Conservation (phyloP, 75 land plant genomes). For the Larix kaempferi region DNA sequence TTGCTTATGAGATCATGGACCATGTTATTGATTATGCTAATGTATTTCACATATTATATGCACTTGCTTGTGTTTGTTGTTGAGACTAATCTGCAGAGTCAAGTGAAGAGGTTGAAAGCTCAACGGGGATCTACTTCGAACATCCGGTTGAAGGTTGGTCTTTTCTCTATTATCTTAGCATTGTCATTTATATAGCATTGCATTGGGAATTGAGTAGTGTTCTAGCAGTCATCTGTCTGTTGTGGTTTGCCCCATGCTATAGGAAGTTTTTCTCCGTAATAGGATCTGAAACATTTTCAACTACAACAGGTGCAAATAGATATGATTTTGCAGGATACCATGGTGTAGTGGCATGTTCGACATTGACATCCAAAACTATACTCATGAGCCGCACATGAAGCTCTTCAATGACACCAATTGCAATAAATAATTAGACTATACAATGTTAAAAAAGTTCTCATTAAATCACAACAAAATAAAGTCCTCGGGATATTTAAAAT, state of each 20-base stretch:
- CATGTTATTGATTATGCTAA: too few relatives aligned
- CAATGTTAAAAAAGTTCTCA: background rate
- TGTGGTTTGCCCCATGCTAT: too few relatives aligned
- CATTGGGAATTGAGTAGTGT: constrained; percentile 20
- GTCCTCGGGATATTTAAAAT: background rate
- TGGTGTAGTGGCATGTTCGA: constrained; percentile 91
- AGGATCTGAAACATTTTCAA: constrained; percentile 32
- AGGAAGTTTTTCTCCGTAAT: constrained; percentile 46
- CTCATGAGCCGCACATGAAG: constrained; percentile 99
- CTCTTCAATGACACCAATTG: constrained; percentile 82
- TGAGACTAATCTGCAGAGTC: too few relatives aligned
- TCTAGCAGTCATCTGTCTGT: constrained; percentile 74
- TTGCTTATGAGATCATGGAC: too few relatives aligned
- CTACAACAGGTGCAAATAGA: constrained; percentile 73
- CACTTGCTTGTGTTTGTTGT: too few relatives aligned
- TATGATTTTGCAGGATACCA: constrained; percentile 99
- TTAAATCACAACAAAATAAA: constrained; percentile 7
- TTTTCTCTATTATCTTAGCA: too few relatives aligned
- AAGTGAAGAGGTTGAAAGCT: too few relatives aligned
- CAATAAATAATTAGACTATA: constrained; percentile 3
- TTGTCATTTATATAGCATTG: too few relatives aligned
- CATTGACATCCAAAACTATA: constrained; percentile 98
- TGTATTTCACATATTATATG: too few relatives aligned
- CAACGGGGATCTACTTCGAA: too few relatives aligned
- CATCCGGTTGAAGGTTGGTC: too few relatives aligned